Base-by-base conservation (phyloP, 768 basidiomycete genomes). In the Rhodosporidiobolus sp. region DNA sequence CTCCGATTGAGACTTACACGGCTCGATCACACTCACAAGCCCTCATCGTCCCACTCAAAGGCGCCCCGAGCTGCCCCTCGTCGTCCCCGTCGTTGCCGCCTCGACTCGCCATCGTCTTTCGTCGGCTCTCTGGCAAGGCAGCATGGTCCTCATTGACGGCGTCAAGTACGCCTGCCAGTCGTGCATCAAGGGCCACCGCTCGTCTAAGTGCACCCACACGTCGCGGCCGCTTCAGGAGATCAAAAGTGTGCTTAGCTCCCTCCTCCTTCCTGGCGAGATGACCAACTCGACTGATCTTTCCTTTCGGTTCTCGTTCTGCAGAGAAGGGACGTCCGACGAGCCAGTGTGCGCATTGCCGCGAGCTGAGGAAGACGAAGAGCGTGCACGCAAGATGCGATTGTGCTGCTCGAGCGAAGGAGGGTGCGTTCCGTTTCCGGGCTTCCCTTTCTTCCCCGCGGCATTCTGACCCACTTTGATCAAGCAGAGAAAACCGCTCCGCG, bases 241-340 rank as follows among this genome's bases (percentile, higher is more conserved):
- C 67, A 66, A 64, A 61, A 72, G 75, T 76, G 38, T 34, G 68
- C 35, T 46, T 46, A 26, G 22, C 12, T 38, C 46, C 8, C 10
- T 34, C 46, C 30, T 34, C 30, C 38, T 43, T 20, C 35, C 24
- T 45, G 17, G 16, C 14, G 11, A 20, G 26, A 35, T 14, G 19
- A 9, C 55, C 11, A 26, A 34, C 16, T 17, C 1, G 48, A 16
- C 65, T 63, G 26, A 70, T 34, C 9, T 4, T 11, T 5, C 4
- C 43, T 1, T 50, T 9, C n/a, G 8, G 38, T 43, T 43, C 52
- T 0, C 6, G 0, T 7, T 26, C 0, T 38, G 12, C 72, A 76
- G 75, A 70, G 49, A 76, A 76, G 55, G 75, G 75, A 8, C 61
- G 75, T 5, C 75, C 75, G 20, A 70, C 68, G 30, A 67, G 65